Evolutionary conservation across 192 early-diverging fungal genomes (phyloP).

Genomic region (Funneliformis mosseae): DNA sequence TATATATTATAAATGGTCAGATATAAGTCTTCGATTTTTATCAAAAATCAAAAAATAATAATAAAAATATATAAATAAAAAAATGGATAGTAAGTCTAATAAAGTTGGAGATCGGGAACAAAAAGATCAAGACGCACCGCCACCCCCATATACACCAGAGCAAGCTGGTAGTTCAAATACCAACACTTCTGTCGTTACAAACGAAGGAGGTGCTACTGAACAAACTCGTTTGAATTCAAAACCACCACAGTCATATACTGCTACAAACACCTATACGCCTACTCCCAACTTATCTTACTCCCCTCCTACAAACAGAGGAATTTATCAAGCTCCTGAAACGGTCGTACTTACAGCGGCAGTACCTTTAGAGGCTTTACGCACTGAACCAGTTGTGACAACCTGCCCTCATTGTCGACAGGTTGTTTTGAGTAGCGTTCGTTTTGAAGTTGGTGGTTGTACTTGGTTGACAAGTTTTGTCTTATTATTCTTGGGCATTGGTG

Average conservation of each 20-base stretch:
- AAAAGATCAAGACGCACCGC: background rate
- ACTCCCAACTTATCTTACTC: background rate
- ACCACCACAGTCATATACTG: background rate
- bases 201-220: background rate
- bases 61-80: too few species aligned
- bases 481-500: background rate
- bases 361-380: background rate
- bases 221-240: background rate
- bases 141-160: background rate
- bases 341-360: slow-evolving; percentile 2
- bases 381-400: background rate
- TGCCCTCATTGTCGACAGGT: slow-evolving; percentile 16
- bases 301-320: background rate
- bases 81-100: background rate
- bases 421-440: background rate
- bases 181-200: background rate
- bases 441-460: background rate
- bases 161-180: background rate
- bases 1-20: too few species aligned
- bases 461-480: slow-evolving; percentile 3
- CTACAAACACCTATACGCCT: background rate
- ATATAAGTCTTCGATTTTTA: too few species aligned
- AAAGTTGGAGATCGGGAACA: background rate
- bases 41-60: background rate
- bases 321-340: background rate